Percentiles rank a stretch among this genome's conserved stretches.
Evolutionary conservation across 352 stramenopile genomes (phyloP).

Genomic region (Phytophthora sp.): DNA sequence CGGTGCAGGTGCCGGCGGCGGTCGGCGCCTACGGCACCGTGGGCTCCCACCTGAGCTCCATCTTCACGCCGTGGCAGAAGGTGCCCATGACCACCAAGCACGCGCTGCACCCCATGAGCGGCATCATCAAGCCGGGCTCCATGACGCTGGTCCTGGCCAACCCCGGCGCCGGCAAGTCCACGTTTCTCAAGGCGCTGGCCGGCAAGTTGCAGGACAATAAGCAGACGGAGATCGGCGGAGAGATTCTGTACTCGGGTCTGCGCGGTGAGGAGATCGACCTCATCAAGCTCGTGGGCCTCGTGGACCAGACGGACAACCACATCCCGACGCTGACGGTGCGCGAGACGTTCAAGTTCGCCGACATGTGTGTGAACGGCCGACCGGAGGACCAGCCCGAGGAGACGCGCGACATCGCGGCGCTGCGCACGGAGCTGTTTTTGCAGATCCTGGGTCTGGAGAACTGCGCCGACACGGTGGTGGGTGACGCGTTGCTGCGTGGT

Average conservation of each 20-base stretch:
- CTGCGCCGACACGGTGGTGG: conserved; percentile 95
- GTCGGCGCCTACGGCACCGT: conserved; percentile 52
- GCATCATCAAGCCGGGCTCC: conserved; percentile 66
- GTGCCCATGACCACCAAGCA: conserved; percentile 41
- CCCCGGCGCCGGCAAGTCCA: conserved; percentile 56
- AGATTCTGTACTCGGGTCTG: conserved; percentile 56
- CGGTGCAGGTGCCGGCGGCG: conserved; percentile 46
- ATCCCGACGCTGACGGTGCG: conserved; percentile 92
- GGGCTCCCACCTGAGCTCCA: conserved; percentile 50
- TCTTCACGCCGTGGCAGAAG: conserved; percentile 61
- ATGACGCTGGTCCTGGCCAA: conserved; percentile 49
- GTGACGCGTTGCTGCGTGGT: conserved; percentile 84
- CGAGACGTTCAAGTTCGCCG: conserved; percentile 92
- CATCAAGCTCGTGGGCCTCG: conserved; percentile 65
- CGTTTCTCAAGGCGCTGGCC: conserved; percentile 73
- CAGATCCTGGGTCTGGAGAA: conserved; percentile 84
- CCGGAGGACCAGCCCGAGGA: conserved; percentile 72
- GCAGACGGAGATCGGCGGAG: conserved; percentile 37
- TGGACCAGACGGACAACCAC: conserved; percentile 90
- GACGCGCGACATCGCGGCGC: conserved; percentile 68
- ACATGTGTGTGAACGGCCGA: conserved; percentile 84
- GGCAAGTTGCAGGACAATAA: conserved; percentile 59
- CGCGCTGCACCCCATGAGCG: conserved; percentile 68
- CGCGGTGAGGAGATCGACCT: conserved; percentile 51
- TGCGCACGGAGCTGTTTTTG: conserved; percentile 79